These are phyloP conservation scores for Raphanus sativus DNA, from an alignment of 345 rosid genomes.

Conservation along the genomic window DNA sequence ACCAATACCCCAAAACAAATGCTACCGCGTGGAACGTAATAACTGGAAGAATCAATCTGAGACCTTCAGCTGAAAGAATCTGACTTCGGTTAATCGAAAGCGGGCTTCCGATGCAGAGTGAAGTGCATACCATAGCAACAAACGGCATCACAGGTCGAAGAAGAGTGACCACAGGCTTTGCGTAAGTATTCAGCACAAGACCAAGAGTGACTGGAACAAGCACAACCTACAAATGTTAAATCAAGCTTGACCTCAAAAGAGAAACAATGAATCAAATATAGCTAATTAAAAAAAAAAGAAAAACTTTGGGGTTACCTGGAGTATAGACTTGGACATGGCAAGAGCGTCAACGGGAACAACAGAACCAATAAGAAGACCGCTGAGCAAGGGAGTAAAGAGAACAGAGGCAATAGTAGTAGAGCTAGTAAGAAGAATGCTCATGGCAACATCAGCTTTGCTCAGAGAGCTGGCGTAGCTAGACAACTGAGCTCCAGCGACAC, in stretches of 20 bases:
- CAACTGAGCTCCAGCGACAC: slow-evolving; percentile 93
- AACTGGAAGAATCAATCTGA: slow-evolving; percentile 71
- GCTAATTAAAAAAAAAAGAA: not conserved
- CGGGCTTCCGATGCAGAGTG: slow-evolving; percentile 93
- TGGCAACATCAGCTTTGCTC: slow-evolving; percentile 71
- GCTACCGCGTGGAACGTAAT: slow-evolving; percentile 76
- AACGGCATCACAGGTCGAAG: slow-evolving; percentile 85
- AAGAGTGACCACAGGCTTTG: slow-evolving; percentile 68
- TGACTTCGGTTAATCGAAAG: slow-evolving; percentile 78
- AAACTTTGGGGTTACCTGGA: slow-evolving; percentile 57
- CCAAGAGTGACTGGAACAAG: slow-evolving; percentile 85
- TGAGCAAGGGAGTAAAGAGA: slow-evolving; percentile 41
- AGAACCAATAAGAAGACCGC: slow-evolving; percentile 66
- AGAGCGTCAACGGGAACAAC: slow-evolving; percentile 93
- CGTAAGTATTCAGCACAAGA: slow-evolving; percentile 77
- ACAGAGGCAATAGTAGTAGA: slow-evolving; percentile 80
- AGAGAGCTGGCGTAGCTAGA: slow-evolving; percentile 48
- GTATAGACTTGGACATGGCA: slow-evolving; percentile 93
- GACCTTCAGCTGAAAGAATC: slow-evolving; percentile 69
- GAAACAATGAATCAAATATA: slow-evolving; percentile 5
- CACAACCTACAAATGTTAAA: slow-evolving; percentile 61
- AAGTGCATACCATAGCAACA: slow-evolving; percentile 90
- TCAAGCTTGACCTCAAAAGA: not conserved
- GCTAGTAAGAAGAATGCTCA: slow-evolving; percentile 92
- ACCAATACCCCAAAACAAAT: slow-evolving; percentile 82